These are phyloP conservation scores for Fusarium tuaranense DNA, from an alignment of 2,329 filamentous ascomycete genomes.

Conservation along the genomic window DNA sequence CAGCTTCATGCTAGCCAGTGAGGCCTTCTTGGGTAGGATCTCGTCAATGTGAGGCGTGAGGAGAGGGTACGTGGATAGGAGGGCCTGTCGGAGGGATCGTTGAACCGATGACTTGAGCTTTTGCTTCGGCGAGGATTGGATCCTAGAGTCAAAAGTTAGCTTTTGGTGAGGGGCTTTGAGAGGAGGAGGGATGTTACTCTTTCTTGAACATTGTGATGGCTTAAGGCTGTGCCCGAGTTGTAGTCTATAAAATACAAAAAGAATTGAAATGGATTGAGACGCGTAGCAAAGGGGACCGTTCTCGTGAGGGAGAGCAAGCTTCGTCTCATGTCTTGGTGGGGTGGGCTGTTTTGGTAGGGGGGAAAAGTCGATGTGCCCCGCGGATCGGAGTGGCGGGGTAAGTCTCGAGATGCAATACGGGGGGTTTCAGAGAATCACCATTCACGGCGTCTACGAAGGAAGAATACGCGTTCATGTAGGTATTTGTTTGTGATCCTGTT, in stretches of 20 bases:
- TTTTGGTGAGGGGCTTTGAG: neutral
- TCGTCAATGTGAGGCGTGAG: constrained; percentile 92
- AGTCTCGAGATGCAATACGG: constrained; percentile 46
- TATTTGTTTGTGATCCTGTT: constrained; percentile 15
- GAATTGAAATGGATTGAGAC: neutral
- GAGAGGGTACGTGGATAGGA: constrained; percentile 86
- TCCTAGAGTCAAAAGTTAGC: constrained; percentile 58
- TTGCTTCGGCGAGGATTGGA: constrained; percentile 79
- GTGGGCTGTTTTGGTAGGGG: constrained; percentile 33
- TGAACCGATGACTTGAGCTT: constrained; percentile 98
- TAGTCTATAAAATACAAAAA: neutral
- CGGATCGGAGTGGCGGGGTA: constrained; percentile 44
- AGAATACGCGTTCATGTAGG: neutral
- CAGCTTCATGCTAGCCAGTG: constrained; percentile 90
- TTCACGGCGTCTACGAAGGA: neutral
- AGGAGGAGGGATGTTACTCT: constrained; percentile 67
- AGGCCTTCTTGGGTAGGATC: constrained; percentile 93
- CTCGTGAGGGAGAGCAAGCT: neutral
- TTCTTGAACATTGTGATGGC: constrained; percentile 86
- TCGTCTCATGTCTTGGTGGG: constrained; percentile 35
- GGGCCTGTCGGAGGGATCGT: constrained; percentile 83
- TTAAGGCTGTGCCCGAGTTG: constrained; percentile 22
- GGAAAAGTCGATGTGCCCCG: constrained; percentile 47
- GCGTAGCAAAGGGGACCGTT: neutral
- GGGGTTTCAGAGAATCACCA: constrained; percentile 9